Evolutionary conservation across 176 grass and related monocot species (phyloP).

Genomic region (Musa acuminata): DNA sequence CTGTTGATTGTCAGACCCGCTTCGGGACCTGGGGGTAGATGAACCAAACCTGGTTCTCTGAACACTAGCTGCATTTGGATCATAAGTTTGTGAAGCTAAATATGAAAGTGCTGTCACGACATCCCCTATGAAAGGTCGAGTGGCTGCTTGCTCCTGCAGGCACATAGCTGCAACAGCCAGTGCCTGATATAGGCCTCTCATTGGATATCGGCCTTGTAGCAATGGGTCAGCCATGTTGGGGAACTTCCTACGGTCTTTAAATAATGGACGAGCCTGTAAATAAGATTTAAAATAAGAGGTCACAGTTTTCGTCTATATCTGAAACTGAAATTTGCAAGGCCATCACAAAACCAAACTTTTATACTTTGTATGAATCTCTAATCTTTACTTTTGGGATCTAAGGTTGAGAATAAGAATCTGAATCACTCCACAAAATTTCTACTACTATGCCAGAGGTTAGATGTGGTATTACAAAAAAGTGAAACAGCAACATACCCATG

Average conservation of each 20-base stretch:
- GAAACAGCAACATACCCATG: conserved; percentile 53
- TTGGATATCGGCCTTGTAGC: conserved; percentile 66
- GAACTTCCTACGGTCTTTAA: conserved; percentile 90
- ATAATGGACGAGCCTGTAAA: conserved; percentile 87
- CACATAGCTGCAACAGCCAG: conserved; percentile 98
- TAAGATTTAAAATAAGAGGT: conserved; percentile 22
- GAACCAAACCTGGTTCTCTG: conserved; percentile 50
- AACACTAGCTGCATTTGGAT: conserved; percentile 48
- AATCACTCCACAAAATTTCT: background rate
- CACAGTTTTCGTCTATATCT: background rate
- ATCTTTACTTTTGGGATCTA: too few species aligned
- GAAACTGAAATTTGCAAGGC: background rate
- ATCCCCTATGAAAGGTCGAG: conserved; percentile 84
- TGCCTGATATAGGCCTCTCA: conserved; percentile 92
- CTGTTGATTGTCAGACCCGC: conserved; percentile 41
- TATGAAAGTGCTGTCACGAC: conserved; percentile 96
- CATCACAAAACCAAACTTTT: too few species aligned
- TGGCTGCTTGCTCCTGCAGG: conserved; percentile 93
- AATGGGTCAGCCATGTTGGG: conserved; percentile 95
- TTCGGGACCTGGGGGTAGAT: conserved; percentile 53
- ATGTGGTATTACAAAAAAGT: background rate
- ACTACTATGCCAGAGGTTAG: background rate
- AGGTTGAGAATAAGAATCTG: too few species aligned
- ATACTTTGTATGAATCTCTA: too few species aligned
- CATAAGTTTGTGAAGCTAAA: conserved; percentile 87